Evolutionary conservation across 2,329 filamentous ascomycete species (phyloP), one percentile per base, ranked within the genome.

Genomic region (Parasarocladium wereldwijsianum): DNA sequence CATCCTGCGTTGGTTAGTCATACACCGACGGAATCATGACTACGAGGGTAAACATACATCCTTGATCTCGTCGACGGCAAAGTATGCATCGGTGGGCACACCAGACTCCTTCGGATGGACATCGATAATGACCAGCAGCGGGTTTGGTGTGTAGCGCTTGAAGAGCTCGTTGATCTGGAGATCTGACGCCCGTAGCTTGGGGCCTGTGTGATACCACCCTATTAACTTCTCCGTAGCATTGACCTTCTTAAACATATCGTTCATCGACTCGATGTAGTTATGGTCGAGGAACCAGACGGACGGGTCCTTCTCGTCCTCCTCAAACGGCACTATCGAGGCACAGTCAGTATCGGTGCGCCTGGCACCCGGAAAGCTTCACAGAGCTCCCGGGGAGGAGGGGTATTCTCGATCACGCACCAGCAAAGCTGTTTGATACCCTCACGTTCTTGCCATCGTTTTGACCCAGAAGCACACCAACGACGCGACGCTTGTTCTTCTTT

Each of bases 181-280:
- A 65, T 98, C 90, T 26, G 90, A 94, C 33, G 86, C 87, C 51
- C 90, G 76, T 48, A 98, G 68, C 67, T 96, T 98, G 22, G 90
- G 90, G 24, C 90, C 90, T 13, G 90, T 93, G 60, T 98, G 90
- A 58, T 98, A 98, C 90, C 90, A 98, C 50, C 90, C 90, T 68
- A 98, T 92, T 54, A 98, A 70, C 74, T 96, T 96, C 64, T 98
- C 90, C 40, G 83, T 70, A 37, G 90, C 90, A 63, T 98, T 98
- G 67, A 98, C 86, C 64, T 96, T 96, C 68, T 98, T 98, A 71
- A 98, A 98, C 90, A 98, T 98, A 58, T 96, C 90, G 62, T 90
- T 93, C 90, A 98, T 98, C 44, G 79, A 83, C 60, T 98, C 90
- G 56, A 98, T 82, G 50, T 94, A 98, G 70, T 96, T 96, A 69